Percentiles rank a stretch among this genome's conserved stretches.
These are phyloP conservation scores for Brassica nigra DNA, from an alignment of 345 rosid species.

Conservation along the genomic window DNA sequence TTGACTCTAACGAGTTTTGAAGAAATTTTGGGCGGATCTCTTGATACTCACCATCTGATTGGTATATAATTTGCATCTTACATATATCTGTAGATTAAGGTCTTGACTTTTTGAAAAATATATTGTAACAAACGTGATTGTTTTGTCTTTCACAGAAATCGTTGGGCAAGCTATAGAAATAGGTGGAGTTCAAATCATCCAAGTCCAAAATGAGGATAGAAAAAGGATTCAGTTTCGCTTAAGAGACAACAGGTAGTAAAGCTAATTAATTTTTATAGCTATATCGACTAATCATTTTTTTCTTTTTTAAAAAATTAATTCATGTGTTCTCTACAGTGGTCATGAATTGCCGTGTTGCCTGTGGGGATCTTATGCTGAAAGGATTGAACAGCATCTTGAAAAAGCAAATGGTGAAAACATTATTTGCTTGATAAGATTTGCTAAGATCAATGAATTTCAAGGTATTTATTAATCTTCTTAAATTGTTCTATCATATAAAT, in stretches of 20 bases:
- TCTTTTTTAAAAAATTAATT: too few relatives aligned
- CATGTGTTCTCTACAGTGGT: background rate
- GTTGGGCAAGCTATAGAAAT: background rate
- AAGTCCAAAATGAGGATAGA: background rate
- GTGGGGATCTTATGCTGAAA: background rate
- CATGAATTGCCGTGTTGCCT: background rate
- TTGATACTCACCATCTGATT: background rate
- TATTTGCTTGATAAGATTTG: background rate
- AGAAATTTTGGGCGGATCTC: background rate
- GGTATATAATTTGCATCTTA: background rate
- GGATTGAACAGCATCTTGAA: background rate
- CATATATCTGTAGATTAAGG: too few relatives aligned
- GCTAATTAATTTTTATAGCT: too few relatives aligned
- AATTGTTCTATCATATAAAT: too few relatives aligned
- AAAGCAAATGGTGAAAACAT: background rate
- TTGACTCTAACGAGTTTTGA: background rate
- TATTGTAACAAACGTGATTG: background rate
- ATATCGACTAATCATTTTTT: too few relatives aligned
- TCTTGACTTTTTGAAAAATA: too few relatives aligned
- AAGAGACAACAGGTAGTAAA: background rate
- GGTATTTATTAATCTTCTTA: too few relatives aligned
- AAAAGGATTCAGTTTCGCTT: background rate
- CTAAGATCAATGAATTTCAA: background rate
- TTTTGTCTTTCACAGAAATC: too few relatives aligned
- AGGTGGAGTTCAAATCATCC: background rate